A percentile compares a stretch with the other conserved stretches of the same genome.
Evolutionary conservation across 371 early-diverging fungal species (phyloP).

Genomic region (Lichtheimia ornata): DNA sequence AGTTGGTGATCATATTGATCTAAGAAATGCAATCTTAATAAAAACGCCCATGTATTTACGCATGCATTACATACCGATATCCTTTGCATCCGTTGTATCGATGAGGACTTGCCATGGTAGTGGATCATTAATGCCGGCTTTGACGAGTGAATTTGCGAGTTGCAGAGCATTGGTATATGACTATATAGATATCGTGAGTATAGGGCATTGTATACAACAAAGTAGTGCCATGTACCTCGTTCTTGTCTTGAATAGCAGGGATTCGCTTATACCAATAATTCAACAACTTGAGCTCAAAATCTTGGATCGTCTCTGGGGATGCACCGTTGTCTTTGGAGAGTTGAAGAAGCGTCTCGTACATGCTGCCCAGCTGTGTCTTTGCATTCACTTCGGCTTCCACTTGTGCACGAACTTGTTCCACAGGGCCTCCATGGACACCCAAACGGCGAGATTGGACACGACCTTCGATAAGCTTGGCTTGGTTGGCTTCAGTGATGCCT

Average conservation of each 20-base stretch:
- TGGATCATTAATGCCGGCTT: constrained; percentile 25
- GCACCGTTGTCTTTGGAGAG: constrained; percentile 19
- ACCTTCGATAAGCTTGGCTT: constrained; percentile 53
- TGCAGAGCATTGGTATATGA: not conserved
- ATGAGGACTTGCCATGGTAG: constrained; percentile 55
- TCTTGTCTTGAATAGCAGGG: constrained; percentile 23
- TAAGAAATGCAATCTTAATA: not conserved
- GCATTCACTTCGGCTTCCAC: constrained; percentile 64
- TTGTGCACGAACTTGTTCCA: constrained; percentile 52
- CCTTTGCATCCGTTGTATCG: constrained; percentile 47
- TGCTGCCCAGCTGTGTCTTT: constrained; percentile 54
- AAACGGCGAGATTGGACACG: constrained; percentile 72
- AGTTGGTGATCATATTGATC: constrained; percentile 52
- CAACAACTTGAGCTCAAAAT: constrained; percentile 31
- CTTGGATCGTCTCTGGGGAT: constrained; percentile 10
- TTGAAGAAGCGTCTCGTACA: constrained; percentile 45
- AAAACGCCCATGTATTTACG: not conserved
- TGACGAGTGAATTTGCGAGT: constrained; percentile 40
- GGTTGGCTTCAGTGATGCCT: constrained; percentile 57
- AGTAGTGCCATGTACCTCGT: constrained; percentile 16
- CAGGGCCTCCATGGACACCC: constrained; percentile 70
- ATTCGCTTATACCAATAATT: constrained; percentile 31
- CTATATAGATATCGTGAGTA: not conserved
- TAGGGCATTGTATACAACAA: not conserved
- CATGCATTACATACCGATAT: constrained; percentile 26